Evolutionary conservation across 257 asterid species (phyloP).

Genomic region (Lycium ferocissimum): DNA sequence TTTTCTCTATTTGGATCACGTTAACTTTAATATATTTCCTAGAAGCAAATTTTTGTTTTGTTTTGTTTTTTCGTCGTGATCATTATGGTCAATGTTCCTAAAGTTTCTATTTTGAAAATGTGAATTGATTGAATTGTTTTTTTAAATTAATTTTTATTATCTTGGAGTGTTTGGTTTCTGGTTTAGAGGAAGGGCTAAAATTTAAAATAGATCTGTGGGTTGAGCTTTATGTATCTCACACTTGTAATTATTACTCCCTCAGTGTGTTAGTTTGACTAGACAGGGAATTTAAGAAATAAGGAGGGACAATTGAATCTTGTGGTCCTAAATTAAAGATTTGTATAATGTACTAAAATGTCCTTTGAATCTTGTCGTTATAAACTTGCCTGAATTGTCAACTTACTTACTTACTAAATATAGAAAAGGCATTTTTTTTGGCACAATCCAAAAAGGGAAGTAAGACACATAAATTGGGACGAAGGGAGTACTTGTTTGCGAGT

Average conservation of each 20-base stretch:
- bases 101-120: constrained; percentile 5
- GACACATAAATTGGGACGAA: too few species aligned
- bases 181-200: background rate
- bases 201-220: background rate
- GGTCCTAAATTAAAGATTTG: too few species aligned
- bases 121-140: background rate
- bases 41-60: background rate
- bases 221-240: background rate
- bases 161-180: background rate
- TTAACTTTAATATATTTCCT: background rate
- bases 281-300: too few species aligned
- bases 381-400: too few species aligned
- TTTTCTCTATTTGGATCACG: background rate
- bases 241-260: background rate
- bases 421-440: too few species aligned
- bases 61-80: background rate
- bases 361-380: too few species aligned
- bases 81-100: constrained; percentile 4
- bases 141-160: background rate
- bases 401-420: too few species aligned
- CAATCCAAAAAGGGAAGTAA: too few species aligned
- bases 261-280: too few species aligned
- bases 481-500: too few species aligned
- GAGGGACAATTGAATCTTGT: too few species aligned
- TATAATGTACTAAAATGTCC: too few species aligned